Percentiles rank a stretch among this genome's conserved stretches.
Evolutionary conservation across 106 monocot species (phyloP).

Genomic region (Ottelia alismoides): DNA sequence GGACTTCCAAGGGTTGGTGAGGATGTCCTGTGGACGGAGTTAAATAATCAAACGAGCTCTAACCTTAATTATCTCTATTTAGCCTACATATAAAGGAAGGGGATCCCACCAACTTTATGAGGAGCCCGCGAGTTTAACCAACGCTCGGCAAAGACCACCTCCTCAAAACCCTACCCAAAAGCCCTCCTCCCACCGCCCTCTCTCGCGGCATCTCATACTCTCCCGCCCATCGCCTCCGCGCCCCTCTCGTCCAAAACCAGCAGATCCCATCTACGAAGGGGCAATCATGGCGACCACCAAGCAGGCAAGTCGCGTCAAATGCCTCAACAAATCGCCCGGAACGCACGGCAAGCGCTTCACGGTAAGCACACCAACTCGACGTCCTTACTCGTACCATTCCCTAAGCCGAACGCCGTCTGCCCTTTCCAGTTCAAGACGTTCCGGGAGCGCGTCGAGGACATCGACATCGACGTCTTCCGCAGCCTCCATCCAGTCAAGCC

Average conservation of each 20-base stretch:
- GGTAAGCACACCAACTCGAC: constrained; percentile 20
- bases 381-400: neutral
- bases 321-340: constrained; percentile 64
- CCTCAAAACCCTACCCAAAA: neutral
- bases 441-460: constrained; percentile 64
- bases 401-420: neutral
- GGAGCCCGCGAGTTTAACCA: no score
- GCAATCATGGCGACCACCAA: constrained; percentile 31
- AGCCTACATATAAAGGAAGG: no score
- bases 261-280: neutral
- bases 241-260: neutral
- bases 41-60: no score
- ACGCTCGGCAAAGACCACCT: no score
- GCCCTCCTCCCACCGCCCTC: neutral
- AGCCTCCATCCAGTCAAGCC: constrained; percentile 39
- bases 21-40: no score
- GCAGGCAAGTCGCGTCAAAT: constrained; percentile 42
- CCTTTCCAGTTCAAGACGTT: constrained; percentile 63
- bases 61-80: no score
- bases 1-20: no score
- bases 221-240: neutral
- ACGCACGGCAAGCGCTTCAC: constrained; percentile 50
- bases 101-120: no score
- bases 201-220: neutral
- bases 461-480: constrained; percentile 71